These are phyloP conservation scores for Arthrocladium fulminans DNA, from an alignment of 2,329 filamentous ascomycete genomes.

Conservation along the genomic window DNA sequence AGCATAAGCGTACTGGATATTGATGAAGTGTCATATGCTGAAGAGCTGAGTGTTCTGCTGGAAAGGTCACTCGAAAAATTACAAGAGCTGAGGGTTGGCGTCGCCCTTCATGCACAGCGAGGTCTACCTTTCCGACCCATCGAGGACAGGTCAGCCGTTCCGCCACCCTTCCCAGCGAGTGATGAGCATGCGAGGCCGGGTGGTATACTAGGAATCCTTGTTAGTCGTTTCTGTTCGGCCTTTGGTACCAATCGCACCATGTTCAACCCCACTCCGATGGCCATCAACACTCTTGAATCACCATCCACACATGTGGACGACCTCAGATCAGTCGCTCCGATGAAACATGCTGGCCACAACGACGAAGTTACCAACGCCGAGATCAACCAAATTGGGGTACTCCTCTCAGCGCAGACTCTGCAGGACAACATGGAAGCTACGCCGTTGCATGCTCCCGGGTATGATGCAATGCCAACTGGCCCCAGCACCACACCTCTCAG, in stretches of 20 bases:
- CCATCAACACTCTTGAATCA: not conserved
- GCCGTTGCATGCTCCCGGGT: not conserved
- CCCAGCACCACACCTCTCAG: not conserved
- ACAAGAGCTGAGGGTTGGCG: constrained; percentile 63
- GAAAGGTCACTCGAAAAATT: constrained; percentile 59
- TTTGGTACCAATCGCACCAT: not conserved
- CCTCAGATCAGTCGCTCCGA: not conserved
- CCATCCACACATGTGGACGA: not conserved
- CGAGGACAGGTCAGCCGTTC: constrained; percentile 16
- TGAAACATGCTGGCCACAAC: constrained; percentile 2
- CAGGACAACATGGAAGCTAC: constrained; percentile 13
- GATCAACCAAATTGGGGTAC: constrained; percentile 16
- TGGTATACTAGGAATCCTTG: constrained; percentile 58
- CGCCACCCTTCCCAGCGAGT: constrained; percentile 39
- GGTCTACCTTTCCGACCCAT: constrained; percentile 25
- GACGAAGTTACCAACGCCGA: constrained; percentile 10
- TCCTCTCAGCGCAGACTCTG: constrained; percentile 17
- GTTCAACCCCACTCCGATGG: not conserved
- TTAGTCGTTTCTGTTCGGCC: constrained; percentile 56
- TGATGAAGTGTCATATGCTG: constrained; percentile 71
- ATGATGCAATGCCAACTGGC: not conserved
- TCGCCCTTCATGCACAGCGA: constrained; percentile 48
- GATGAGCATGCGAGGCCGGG: constrained; percentile 49
- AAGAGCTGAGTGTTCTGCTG: constrained; percentile 72
- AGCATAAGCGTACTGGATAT: constrained; percentile 71